These are phyloP conservation scores for Blepharisma japonicum DNA, from an alignment of 73 alveolate species.

Conservation along the genomic window DNA sequence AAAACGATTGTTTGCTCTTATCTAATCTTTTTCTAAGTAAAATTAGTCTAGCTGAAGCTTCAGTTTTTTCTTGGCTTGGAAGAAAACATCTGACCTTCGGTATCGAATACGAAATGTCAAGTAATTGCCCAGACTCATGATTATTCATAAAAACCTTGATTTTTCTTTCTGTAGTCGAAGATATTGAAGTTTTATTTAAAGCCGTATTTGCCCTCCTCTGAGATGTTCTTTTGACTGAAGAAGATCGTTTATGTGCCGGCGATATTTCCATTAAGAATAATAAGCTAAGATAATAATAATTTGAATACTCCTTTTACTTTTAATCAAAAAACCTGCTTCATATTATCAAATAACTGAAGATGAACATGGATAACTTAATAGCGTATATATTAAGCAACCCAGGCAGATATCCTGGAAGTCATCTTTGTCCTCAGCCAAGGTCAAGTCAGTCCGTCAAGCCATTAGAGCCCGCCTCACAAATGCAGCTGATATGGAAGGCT, in stretches of 20 bases:
- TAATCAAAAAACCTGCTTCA: not conserved
- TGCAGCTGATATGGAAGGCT: constrained; percentile 76
- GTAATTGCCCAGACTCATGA: not conserved
- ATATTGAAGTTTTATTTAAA: not conserved
- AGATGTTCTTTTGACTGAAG: not conserved
- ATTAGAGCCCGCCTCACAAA: constrained; percentile 19
- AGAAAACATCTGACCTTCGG: not conserved
- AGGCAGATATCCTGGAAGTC: not conserved
- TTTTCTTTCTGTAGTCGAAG: not conserved
- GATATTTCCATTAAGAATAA: not conserved
- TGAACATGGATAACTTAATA: constrained; percentile 3
- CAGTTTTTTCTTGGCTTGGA: not conserved
- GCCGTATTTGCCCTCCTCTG: not conserved
- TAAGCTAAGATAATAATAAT: not conserved
- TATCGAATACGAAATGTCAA: not conserved
- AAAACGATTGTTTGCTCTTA: not conserved
- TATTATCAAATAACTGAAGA: not conserved
- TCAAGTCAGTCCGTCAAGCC: not conserved
- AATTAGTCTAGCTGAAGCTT: not conserved
- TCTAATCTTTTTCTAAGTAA: constrained; percentile 16
- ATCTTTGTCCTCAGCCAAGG: not conserved
- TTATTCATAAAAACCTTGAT: not conserved
- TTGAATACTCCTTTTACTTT: not conserved
- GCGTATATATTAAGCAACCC: constrained; percentile 4
- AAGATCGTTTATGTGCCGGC: not conserved